phyloP scores from a whole-genome alignment of 495 filamentous ascomycete genomes.

The Schizothecium vesticola region DNA sequence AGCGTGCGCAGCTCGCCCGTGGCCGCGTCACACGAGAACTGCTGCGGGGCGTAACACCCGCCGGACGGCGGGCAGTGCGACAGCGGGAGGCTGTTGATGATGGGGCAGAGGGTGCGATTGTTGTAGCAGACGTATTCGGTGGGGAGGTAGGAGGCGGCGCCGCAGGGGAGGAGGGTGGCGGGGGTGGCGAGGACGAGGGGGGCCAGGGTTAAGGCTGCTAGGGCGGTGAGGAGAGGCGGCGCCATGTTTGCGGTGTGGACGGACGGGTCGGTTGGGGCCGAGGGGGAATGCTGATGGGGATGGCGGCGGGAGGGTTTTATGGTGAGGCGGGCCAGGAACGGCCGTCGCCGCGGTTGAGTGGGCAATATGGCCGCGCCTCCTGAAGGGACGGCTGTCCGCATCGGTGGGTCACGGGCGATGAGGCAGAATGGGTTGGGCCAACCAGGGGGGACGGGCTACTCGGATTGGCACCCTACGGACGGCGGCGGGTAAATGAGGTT shows the following conservation, averaged over 20 bases:
- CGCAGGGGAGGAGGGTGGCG: not conserved
- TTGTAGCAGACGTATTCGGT: slow-evolving; percentile 16
- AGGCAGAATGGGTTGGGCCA: not conserved
- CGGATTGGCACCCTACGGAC: not conserved
- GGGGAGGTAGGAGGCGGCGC: slow-evolving; percentile 5
- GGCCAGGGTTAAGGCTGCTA: not conserved
- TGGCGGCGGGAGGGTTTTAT: not conserved
- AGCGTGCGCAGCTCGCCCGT: not conserved
- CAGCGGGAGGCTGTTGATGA: slow-evolving; percentile 5
- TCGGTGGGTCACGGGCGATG: not conserved
- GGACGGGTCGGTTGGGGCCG: not conserved
- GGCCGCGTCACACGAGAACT: slow-evolving; percentile 1
- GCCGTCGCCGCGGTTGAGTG: not conserved
- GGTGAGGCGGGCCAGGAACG: not conserved
- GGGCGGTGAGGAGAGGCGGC: not conserved
- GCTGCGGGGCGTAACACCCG: slow-evolving; percentile 11
- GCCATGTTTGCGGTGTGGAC: not conserved
- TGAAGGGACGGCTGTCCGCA: not conserved
- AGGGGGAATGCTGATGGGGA: not conserved
- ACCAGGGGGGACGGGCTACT: too few species aligned
- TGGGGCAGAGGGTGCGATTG: slow-evolving; percentile 14
- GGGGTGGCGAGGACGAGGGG: not conserved
- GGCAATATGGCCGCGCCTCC: not conserved
- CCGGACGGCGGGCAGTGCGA: slow-evolving; percentile 8
- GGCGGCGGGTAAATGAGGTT: not conserved